A percentile compares a stretch with the other conserved stretches of the same genome.
Conservation (phyloP, 2,329 filamentous ascomycete species). For the Xylariaceae sp. region DNA sequence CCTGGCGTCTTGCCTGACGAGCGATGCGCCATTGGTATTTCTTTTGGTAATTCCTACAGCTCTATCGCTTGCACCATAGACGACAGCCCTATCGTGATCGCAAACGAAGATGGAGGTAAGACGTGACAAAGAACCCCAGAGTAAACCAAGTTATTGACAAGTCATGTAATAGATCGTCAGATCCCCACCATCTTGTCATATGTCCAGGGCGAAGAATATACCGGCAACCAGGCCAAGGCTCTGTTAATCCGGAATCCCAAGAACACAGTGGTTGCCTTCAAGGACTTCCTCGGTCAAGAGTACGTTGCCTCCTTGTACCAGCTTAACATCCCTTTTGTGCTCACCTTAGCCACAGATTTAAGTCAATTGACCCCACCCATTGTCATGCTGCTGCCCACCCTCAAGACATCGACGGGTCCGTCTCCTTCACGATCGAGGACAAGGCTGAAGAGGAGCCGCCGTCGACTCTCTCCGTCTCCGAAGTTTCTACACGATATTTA, state of each 20-base stretch:
- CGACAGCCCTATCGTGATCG: constrained; percentile 96
- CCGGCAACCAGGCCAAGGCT: constrained; percentile 90
- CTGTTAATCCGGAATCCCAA: constrained; percentile 89
- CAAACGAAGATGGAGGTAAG: constrained; percentile 95
- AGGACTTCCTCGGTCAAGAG: constrained; percentile 94
- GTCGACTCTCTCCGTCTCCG: constrained; percentile 75
- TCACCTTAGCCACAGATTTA: constrained; percentile 62
- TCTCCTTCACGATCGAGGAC: constrained; percentile 85
- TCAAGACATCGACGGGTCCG: constrained; percentile 68
- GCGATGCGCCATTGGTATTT: constrained; percentile 84
- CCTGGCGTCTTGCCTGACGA: constrained; percentile 56
- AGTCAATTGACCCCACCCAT: constrained; percentile 93
- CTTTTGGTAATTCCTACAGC: constrained; percentile 98
- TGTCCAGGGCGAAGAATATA: constrained; percentile 93
- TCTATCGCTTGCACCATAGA: constrained; percentile 93
- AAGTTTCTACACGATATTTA: constrained; percentile 83
- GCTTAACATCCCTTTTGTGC: neutral
- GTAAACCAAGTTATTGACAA: constrained; percentile 12
- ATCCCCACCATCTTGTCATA: constrained; percentile 95
- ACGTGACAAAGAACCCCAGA: constrained; percentile 17
- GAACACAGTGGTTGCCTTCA: constrained; percentile 95
- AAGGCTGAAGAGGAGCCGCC: constrained; percentile 62
- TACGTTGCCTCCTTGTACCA: constrained; percentile 49
- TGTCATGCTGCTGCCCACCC: constrained; percentile 94
- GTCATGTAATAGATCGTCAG: constrained; percentile 73